These are phyloP conservation scores for Colletotrichum sansevieriae DNA, from an alignment of 2,329 filamentous ascomycete genomes.

Conservation along the genomic window DNA sequence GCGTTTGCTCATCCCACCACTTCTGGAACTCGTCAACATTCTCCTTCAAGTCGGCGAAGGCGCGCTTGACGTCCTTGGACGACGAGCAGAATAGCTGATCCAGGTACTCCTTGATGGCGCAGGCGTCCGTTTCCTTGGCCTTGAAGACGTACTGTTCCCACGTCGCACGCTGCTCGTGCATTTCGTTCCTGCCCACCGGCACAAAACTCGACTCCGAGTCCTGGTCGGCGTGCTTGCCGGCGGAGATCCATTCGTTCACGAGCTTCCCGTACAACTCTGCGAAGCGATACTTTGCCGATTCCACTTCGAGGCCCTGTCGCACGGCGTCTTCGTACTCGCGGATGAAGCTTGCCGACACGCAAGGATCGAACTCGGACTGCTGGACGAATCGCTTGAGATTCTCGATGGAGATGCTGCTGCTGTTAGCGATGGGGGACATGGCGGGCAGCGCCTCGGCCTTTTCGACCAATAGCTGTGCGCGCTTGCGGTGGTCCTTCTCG, in stretches of 20 bases:
- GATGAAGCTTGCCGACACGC: conserved; percentile 61
- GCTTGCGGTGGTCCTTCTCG: conserved; percentile 46
- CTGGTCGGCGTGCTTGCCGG: conserved; percentile 48
- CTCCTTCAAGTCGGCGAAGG: conserved; percentile 57
- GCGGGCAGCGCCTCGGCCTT: conserved; percentile 51
- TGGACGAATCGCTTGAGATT: conserved; percentile 66
- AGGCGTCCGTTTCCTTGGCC: conserved; percentile 58
- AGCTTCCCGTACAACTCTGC: conserved; percentile 68
- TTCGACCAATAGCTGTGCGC: conserved; percentile 51
- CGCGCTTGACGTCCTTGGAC: conserved; percentile 54
- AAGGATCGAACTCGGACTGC: conserved; percentile 66
- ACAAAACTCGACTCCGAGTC: conserved; percentile 56
- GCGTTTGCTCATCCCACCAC: conserved; percentile 44
- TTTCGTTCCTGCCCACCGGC: conserved; percentile 63
- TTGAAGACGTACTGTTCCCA: conserved; percentile 71
- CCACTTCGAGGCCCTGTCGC: conserved; percentile 59
- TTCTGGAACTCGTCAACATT: conserved; percentile 54
- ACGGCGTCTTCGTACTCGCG: conserved; percentile 61
- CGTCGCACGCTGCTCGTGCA: conserved; percentile 63
- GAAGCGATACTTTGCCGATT: conserved; percentile 67
- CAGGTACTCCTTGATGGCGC: conserved; percentile 63
- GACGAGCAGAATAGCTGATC: conserved; percentile 59
- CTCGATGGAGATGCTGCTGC: conserved; percentile 48
- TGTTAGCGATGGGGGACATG: conserved; percentile 48
- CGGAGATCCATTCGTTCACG: conserved; percentile 66